Base-by-base conservation (phyloP, 768 basidiomycete species). In the Mycena olivaceomarginata region DNA sequence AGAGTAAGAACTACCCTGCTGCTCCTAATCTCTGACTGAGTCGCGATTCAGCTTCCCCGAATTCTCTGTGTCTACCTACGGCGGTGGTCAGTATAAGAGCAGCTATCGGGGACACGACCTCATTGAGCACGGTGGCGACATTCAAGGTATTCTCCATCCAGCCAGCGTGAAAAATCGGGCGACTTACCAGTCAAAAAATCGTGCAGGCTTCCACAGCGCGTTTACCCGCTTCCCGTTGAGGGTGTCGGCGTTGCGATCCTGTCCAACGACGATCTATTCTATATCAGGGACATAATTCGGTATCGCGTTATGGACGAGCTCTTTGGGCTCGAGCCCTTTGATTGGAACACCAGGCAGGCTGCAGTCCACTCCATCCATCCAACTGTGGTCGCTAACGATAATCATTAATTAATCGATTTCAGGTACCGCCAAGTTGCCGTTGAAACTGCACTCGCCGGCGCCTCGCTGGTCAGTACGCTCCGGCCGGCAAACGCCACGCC, bases 101-200 rank as follows among this genome's bases (percentile, higher is more conserved):
- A 81, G 75, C 12, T 86, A 85, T 67, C 74, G 83, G 15, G 83
- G 84, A 0, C 82, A 85, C 65, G 80, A 74, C 37, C 66, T 76
- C 59, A 76, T 76, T 63, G 68, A 74, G 76, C 82, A 83, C 60
- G 77, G 78, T 6, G 81, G 82, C 12, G 67, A 74, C 22, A 62
- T 80, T 43, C 76, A 78, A 69, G 81, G 79, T 77, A 69, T 63
- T n/a, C 59, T 31, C 31, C 31, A 31, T n/a, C 13, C 41, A 31
- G 2, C 22, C n/a, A 20, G 6, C 12, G 20, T 43, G 15, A 6
- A 39, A 6, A 18, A 13, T 13, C 43, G 8, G 0, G 31, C 22
- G 1, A 37, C 56, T 40, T 31, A 71, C n/a, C n/a, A 12, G 18
- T 2, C 6, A 10, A 15, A n/a, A 31, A 31, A 31, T 31, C 31